phyloP scores from a whole-genome alignment of 148 eudicot species.

The Tetragonia tetragonoides region DNA sequence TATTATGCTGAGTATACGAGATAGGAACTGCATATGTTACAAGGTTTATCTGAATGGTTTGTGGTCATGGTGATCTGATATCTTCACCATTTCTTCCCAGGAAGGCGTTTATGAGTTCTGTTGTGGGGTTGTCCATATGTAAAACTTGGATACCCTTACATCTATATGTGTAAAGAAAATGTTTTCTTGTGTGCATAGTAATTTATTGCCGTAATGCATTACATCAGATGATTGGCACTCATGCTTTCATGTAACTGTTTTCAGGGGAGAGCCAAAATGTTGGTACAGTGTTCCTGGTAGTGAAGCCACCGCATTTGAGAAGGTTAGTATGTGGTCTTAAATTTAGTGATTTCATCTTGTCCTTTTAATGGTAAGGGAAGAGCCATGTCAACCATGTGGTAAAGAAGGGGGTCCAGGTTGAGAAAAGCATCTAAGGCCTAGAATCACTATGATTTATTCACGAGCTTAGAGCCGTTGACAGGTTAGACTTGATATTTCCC shows the following conservation, averaged over 20 bases:
- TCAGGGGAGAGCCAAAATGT: slow-evolving; percentile 99
- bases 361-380: too few relatives aligned
- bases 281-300: slow-evolving; percentile 99
- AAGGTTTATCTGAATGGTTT: background rate
- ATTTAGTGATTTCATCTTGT: background rate
- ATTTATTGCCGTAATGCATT: background rate
- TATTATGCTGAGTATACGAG: too few relatives aligned
- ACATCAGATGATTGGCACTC: background rate
- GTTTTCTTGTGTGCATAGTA: slow-evolving; percentile 2
- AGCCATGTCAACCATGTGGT: background rate
- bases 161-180: background rate
- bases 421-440: background rate
- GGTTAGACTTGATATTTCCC: background rate
- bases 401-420: background rate
- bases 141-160: background rate
- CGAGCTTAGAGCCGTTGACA: background rate
- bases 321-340: slow-evolving; percentile 46
- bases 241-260: slow-evolving; percentile 22
- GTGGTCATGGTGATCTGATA: background rate
- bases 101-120: background rate
- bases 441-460: background rate
- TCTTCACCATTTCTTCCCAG: background rate
- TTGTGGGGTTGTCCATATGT: background rate
- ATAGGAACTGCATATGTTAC: too few relatives aligned
- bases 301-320: slow-evolving; percentile 87